A percentile compares a stretch with the other conserved stretches of the same genome.
phyloP scores from a whole-genome alignment of 2,329 filamentous ascomycete species.

The Phaeosphaeriaceae sp. region DNA sequence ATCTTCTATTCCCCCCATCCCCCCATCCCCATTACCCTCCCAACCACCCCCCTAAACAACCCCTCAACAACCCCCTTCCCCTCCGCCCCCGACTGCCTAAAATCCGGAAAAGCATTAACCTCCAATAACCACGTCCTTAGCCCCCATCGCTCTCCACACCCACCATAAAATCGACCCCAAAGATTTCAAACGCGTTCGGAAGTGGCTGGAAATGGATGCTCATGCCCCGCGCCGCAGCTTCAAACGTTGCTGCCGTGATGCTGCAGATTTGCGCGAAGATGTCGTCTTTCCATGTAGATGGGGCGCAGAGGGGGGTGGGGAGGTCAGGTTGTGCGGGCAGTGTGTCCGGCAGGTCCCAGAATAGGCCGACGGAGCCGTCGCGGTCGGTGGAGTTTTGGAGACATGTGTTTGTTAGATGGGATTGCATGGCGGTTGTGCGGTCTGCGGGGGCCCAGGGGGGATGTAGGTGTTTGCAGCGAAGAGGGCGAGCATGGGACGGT shows the following conservation, averaged over 20 bases:
- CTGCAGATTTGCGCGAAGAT: slow-evolving; percentile 77
- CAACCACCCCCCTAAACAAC: slow-evolving; percentile 77
- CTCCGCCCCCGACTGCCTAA: slow-evolving; percentile 84
- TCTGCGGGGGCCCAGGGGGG: slow-evolving; percentile 60
- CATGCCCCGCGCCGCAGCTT: slow-evolving; percentile 84
- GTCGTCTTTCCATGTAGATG: slow-evolving; percentile 57
- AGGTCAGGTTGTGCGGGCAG: slow-evolving; percentile 22
- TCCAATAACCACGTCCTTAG: slow-evolving; percentile 77
- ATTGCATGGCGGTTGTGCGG: slow-evolving; percentile 60
- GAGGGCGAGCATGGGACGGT: slow-evolving; percentile 88
- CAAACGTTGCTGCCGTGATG: slow-evolving; percentile 79
- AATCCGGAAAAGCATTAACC: slow-evolving; percentile 96
- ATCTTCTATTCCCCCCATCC: slow-evolving; percentile 13
- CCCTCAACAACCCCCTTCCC: slow-evolving; percentile 74
- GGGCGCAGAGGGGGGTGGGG: not conserved
- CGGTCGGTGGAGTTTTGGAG: slow-evolving; percentile 68
- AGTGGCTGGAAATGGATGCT: slow-evolving; percentile 90
- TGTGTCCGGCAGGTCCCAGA: slow-evolving; percentile 69
- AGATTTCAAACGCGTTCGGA: slow-evolving; percentile 89
- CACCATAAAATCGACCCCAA: slow-evolving; percentile 88
- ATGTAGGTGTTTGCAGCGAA: slow-evolving; percentile 80
- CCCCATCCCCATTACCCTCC: slow-evolving; percentile 66
- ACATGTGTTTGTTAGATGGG: slow-evolving; percentile 95
- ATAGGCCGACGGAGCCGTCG: slow-evolving; percentile 72
- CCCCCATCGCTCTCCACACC: slow-evolving; percentile 52